Evolutionary conservation across 2,329 filamentous ascomycete genomes (phyloP).

Genomic region (Fusarium sp.): DNA sequence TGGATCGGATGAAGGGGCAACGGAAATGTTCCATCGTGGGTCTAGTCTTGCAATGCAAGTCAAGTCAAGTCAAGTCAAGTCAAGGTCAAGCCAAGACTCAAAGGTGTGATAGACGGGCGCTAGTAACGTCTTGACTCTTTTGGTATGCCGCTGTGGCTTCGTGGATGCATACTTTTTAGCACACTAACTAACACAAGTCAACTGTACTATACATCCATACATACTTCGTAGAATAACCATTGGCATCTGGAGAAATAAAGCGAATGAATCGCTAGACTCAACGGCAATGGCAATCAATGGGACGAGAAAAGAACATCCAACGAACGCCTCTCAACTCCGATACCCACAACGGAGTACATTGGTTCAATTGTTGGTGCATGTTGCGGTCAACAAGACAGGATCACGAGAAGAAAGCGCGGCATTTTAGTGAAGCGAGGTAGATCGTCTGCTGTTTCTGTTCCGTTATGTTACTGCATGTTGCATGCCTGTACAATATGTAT

Average conservation of each 20-base stretch:
- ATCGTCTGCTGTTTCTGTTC: conserved; percentile 10
- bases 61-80: neutral
- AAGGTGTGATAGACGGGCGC: conserved; percentile 36
- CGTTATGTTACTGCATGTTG: neutral
- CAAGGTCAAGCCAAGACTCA: neutral
- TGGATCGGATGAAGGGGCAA: conserved; percentile 19
- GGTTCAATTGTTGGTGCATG: neutral
- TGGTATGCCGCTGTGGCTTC: conserved; percentile 30
- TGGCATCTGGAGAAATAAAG: conserved; percentile 11
- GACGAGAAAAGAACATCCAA: neutral
- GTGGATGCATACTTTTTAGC: conserved; percentile 28
- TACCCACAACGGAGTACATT: neutral
- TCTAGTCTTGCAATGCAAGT: no score
- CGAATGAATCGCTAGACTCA: conserved; percentile 29
- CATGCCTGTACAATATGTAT: neutral
- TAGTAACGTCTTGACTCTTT: conserved; percentile 39
- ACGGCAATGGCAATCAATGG: conserved; percentile 1
- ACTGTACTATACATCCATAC: neutral
- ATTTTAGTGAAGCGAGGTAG: conserved; percentile 31
- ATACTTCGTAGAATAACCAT: neutral
- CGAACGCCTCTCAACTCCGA: conserved; percentile 1
- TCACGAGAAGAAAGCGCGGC: conserved; percentile 22
- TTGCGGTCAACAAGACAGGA: conserved; percentile 31
- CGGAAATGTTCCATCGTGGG: conserved; percentile 20
- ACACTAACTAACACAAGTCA: conserved; percentile 7